Conservation (phyloP, 2,329 filamentous ascomycete genomes). For the Capronia coronata region DNA sequence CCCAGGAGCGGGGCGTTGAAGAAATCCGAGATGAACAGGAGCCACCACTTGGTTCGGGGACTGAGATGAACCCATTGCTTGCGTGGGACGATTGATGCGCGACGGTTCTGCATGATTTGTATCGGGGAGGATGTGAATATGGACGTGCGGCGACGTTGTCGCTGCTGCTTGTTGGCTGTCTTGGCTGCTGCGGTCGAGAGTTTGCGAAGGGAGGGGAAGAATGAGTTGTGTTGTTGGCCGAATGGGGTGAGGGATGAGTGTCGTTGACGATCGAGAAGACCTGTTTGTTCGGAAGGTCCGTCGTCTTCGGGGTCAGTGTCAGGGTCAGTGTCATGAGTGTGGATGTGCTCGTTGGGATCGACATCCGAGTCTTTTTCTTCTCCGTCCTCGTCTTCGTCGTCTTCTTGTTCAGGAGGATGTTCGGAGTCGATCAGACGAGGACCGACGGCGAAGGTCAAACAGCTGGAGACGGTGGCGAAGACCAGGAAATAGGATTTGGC, state of each 20-base stretch:
- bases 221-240: constrained; percentile 35
- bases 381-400: constrained; percentile 32
- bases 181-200: background rate
- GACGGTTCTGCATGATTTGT: constrained; percentile 5
- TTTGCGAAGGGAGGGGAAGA: constrained; percentile 40
- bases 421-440: constrained; percentile 52
- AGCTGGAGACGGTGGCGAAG: constrained; percentile 58
- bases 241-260: background rate
- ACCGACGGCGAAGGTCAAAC: constrained; percentile 58
- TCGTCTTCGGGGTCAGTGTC: constrained; percentile 20
- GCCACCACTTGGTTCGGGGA: constrained; percentile 35
- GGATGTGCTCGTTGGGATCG: background rate
- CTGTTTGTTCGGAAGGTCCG: constrained; percentile 20
- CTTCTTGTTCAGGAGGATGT: constrained; percentile 31
- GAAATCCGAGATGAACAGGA: constrained; percentile 44
- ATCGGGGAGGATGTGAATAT: background rate
- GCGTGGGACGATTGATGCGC: constrained; percentile 15
- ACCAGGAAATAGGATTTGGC: constrained; percentile 62
- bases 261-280: constrained; percentile 5
- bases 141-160: background rate
- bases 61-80: constrained; percentile 35
- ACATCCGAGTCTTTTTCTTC: constrained; percentile 33
- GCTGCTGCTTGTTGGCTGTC: no score
- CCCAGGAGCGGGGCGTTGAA: constrained; percentile 58
- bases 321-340: background rate